A percentile compares a stretch with the other conserved stretches of the same genome.
Evolutionary conservation across 176 grass and related monocot species (phyloP).

Genomic region (Zea mays): Zm-B73-REFERENCE-NAM-5.0 NC_050097.1:2045001-2045500

Average conservation of each 20-base stretch:
- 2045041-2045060: not conserved
- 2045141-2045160: not conserved
- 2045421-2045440: slow-evolving; percentile 3
- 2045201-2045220: too few relatives aligned
- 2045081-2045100: not conserved
- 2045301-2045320: too few relatives aligned
- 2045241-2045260: too few relatives aligned
- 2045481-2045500: not conserved
- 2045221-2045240: too few relatives aligned
- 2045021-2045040: not conserved
- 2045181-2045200: not conserved
- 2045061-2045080: not conserved
- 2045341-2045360: too few relatives aligned
- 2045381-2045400: not conserved
- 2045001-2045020: not conserved
- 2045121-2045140: not conserved
- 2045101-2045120: not conserved
- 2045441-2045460: slow-evolving; percentile 14
- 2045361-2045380: too few relatives aligned
- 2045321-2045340: too few relatives aligned
- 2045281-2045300: too few relatives aligned
- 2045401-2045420: not conserved
- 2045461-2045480: not conserved
- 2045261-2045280: too few relatives aligned
- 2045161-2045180: not conserved